Conservation (phyloP, 371 early-diverging fungal species). For the Batkoa obscura region DNA sequence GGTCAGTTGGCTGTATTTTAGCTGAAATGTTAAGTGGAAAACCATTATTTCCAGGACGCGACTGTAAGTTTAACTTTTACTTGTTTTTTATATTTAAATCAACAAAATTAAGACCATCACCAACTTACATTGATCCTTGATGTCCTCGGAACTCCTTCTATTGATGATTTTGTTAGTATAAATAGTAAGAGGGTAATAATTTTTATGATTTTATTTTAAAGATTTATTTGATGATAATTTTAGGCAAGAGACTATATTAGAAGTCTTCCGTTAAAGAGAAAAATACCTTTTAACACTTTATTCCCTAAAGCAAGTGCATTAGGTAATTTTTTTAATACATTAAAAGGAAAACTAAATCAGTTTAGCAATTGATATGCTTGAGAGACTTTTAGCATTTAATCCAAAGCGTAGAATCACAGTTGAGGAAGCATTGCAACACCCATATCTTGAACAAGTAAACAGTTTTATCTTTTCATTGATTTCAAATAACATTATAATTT, state of each 20-base stretch:
- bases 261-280: conserved; percentile 69
- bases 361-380: conserved; percentile 70
- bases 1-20: conserved; percentile 95
- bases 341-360: neutral
- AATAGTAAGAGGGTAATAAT: conserved; percentile 40
- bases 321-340: conserved; percentile 12
- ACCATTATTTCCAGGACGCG: conserved; percentile 76
- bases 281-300: conserved; percentile 59
- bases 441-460: conserved; percentile 56
- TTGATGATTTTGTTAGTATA: conserved; percentile 69
- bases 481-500: neutral
- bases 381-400: conserved; percentile 82
- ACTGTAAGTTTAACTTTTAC: conserved; percentile 43
- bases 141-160: conserved; percentile 94
- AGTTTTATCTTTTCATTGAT: neutral
- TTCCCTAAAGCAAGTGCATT: conserved; percentile 68
- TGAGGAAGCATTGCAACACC: conserved; percentile 78
- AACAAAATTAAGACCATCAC: conserved; percentile 41
- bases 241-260: conserved; percentile 84
- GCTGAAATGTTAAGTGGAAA: conserved; percentile 89
- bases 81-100: too few relatives aligned
- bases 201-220: neutral
- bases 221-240: neutral
- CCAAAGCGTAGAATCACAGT: conserved; percentile 86
- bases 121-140: conserved; percentile 95